phyloP scores from a whole-genome alignment of 768 basidiomycete species.

The Kwoniella pini region DNA sequence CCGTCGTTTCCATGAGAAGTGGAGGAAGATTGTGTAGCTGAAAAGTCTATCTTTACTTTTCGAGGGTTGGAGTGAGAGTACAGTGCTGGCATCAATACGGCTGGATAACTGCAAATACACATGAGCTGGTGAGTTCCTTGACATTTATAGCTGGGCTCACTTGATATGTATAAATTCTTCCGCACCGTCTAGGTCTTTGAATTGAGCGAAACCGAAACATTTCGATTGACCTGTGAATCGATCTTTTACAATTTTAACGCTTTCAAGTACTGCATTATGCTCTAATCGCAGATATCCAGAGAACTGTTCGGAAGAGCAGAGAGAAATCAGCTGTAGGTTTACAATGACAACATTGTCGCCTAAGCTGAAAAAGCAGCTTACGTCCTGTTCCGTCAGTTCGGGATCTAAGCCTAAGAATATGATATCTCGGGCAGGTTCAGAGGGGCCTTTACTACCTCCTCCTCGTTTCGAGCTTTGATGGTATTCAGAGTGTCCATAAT shows the following conservation, averaged over 20 bases:
- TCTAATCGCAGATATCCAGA: conserved; percentile 44
- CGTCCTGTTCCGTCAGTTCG: conserved; percentile 90
- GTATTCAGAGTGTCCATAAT: not conserved
- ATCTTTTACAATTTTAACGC: conserved; percentile 86
- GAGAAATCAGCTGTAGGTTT: not conserved
- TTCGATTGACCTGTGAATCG: conserved; percentile 95
- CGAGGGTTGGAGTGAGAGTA: conserved; percentile 80
- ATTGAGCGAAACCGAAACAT: conserved; percentile 96
- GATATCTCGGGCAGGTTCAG: conserved; percentile 91
- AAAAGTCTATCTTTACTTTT: conserved; percentile 94
- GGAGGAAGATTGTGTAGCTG: conserved; percentile 58
- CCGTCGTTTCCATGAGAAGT: not conserved
- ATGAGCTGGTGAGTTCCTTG: conserved; percentile 3
- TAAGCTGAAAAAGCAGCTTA: conserved; percentile 53
- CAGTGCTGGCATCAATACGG: conserved; percentile 87
- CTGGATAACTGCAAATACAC: conserved; percentile 63
- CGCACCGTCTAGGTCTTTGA: conserved; percentile 79
- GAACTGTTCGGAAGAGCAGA: conserved; percentile 21
- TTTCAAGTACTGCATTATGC: conserved; percentile 52
- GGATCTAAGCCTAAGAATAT: conserved; percentile 92
- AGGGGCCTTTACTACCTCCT: conserved; percentile 53
- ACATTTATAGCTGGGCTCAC: conserved; percentile 24
- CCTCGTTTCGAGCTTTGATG: not conserved
- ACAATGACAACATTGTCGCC: too few relatives aligned
- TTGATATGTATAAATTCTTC: conserved; percentile 85